Conservation (phyloP, 164 flowering plant genomes). For the Magnolia officinalis region DNA sequence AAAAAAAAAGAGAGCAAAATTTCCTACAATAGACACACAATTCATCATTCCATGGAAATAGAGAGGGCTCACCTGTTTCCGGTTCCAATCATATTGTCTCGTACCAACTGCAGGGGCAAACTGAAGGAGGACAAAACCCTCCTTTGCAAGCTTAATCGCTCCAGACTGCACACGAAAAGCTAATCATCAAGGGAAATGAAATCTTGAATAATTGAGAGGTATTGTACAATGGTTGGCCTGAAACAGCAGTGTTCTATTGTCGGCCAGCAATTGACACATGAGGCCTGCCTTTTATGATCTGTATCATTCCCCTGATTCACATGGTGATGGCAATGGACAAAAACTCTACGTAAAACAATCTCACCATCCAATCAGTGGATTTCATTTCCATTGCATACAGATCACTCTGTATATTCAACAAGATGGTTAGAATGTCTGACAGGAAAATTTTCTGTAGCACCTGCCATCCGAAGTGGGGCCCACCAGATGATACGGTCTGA, state of each 20-base stretch:
- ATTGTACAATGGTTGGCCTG: not conserved
- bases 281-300: not conserved
- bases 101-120: slow-evolving; percentile 82
- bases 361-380: not conserved
- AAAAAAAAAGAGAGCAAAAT: too few species aligned
- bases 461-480: not conserved
- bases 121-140: slow-evolving; percentile 76
- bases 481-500: not conserved
- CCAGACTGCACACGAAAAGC: slow-evolving; percentile 58
- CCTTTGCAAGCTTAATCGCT: slow-evolving; percentile 66
- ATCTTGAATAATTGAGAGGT: not conserved
- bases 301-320: not conserved
- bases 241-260: not conserved
- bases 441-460: not conserved
- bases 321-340: not conserved
- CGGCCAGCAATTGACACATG: not conserved
- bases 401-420: not conserved
- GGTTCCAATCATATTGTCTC: slow-evolving; percentile 86
- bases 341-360: not conserved
- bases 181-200: not conserved
- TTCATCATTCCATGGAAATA: not conserved
- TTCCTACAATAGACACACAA: too few species aligned
- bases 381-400: not conserved
- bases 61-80: slow-evolving; percentile 63
- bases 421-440: not conserved